Percentiles rank a stretch among this genome's conserved stretches.
These are phyloP conservation scores for Aspergillus carbonarius DNA, from an alignment of 2,329 filamentous ascomycete species.

Conservation along the genomic window DNA sequence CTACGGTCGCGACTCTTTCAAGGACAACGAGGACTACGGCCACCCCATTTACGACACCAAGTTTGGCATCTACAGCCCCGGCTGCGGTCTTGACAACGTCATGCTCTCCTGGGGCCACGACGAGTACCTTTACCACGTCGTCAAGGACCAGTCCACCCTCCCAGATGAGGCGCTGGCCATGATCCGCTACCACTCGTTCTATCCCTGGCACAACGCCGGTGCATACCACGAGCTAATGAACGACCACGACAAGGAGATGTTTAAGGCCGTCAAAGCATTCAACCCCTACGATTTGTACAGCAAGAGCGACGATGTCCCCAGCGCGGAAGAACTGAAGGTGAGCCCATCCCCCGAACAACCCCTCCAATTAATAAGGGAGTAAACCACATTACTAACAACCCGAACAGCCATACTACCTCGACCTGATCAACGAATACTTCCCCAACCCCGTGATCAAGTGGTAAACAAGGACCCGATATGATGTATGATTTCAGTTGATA, in stretches of 20 bases:
- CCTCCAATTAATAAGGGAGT: neutral
- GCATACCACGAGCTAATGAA: constrained; percentile 83
- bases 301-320: constrained; percentile 81
- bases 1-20: constrained; percentile 72
- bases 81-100: constrained; percentile 80
- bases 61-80: constrained; percentile 74
- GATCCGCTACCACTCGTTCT: constrained; percentile 92
- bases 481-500: neutral
- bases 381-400: constrained; percentile 13
- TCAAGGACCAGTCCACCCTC: constrained; percentile 76
- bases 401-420: constrained; percentile 66
- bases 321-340: constrained; percentile 72
- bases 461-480: constrained; percentile 43
- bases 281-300: constrained; percentile 92
- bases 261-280: constrained; percentile 79
- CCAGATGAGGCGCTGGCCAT: constrained; percentile 83
- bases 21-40: constrained; percentile 69
- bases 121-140: constrained; percentile 67
- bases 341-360: constrained; percentile 17
- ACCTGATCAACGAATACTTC: constrained; percentile 73
- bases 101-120: constrained; percentile 80
- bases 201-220: constrained; percentile 82
- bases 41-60: constrained; percentile 73
- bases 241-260: constrained; percentile 74
- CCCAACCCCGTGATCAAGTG: constrained; percentile 67